These are phyloP conservation scores for Ganoderma resinaceum DNA, from an alignment of 1,284 basidiomycete species.

Conservation along the genomic window DNA sequence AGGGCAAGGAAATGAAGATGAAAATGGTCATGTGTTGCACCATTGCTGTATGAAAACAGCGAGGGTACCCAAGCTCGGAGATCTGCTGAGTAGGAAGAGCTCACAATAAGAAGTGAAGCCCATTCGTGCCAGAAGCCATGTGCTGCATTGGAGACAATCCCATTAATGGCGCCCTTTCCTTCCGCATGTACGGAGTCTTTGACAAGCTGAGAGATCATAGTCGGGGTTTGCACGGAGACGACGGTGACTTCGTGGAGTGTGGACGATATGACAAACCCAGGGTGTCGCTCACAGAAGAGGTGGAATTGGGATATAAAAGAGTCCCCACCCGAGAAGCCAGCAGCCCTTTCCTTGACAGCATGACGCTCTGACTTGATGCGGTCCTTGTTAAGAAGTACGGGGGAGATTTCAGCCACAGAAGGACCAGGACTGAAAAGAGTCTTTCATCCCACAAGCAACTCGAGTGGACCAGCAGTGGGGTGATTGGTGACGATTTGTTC, in stretches of 20 bases:
- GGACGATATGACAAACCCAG: not conserved
- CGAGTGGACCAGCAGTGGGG: too few species aligned
- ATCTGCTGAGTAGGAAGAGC: not conserved
- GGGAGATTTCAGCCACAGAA: too few species aligned
- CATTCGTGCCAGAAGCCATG: not conserved
- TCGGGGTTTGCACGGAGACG: not conserved
- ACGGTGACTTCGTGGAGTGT: not conserved
- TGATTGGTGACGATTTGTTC: not conserved
- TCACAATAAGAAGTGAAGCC: not conserved
- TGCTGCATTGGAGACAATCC: not conserved
- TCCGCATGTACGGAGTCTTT: not conserved
- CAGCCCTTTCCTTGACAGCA: too few species aligned
- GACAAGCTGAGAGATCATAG: not conserved
- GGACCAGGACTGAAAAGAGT: not conserved
- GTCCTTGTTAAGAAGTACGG: too few species aligned
- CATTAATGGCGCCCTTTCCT: not conserved
- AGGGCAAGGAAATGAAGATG: not conserved
- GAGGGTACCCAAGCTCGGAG: not conserved
- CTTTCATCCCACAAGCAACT: not conserved
- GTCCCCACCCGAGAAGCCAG: not conserved
- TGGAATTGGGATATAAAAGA: not conserved
- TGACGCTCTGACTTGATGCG: too few species aligned
- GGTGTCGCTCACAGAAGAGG: not conserved
- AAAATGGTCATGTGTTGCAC: not conserved
- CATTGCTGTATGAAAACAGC: not conserved